Base-by-base conservation (phyloP, 768 basidiomycete genomes). In the Tricholoma sp. region DNA sequence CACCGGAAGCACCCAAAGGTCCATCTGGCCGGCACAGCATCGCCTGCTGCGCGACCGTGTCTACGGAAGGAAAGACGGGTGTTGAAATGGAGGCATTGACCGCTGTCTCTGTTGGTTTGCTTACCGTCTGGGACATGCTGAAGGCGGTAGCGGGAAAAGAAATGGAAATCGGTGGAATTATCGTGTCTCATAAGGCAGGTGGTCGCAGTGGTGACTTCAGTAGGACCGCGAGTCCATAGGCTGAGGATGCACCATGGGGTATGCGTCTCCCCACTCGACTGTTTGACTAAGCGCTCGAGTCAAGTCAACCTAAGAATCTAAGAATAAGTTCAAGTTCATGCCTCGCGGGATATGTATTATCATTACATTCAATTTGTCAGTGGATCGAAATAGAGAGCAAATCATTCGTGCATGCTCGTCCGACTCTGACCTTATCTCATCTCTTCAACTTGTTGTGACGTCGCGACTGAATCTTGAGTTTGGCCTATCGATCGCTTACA, bases 31-130 rank as follows among this genome's bases (percentile, higher is more conserved):
- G 65, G 54, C 78, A 79, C 68, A 81, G 76, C 63, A 81, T 92
- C 51, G 61, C 77, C 31, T 91, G 88, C 61, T 70, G 72, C 34
- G 89, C 86, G 24, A 86, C 82, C 7, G 89, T 91, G 34, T 76
- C 84, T 39, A 89, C 87, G 61, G 81, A 85, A 68, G 89, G 90
- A 12, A 85, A 85, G 68, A 92, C 92, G 12, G 89, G 94, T 4
- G 90, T 94, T 17, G 91, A 94, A 74, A 94, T 98, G 89, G 95
- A 97, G 72, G 94, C 93, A 20, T 68, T 95, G 55, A 90, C 86
- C n/a, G 87, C 86, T 20, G 93, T 91, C 8, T 85, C 85, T 1
- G 75, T 89, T 31, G 86, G 85, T 5, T 76, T 91, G 32, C 73
- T 95, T 53, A 91, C 91, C 1, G 84, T 94, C 12, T 96, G 92